phyloP scores from a whole-genome alignment of 2,329 filamentous ascomycete species.

The Colletotrichum eremochloae region DNA sequence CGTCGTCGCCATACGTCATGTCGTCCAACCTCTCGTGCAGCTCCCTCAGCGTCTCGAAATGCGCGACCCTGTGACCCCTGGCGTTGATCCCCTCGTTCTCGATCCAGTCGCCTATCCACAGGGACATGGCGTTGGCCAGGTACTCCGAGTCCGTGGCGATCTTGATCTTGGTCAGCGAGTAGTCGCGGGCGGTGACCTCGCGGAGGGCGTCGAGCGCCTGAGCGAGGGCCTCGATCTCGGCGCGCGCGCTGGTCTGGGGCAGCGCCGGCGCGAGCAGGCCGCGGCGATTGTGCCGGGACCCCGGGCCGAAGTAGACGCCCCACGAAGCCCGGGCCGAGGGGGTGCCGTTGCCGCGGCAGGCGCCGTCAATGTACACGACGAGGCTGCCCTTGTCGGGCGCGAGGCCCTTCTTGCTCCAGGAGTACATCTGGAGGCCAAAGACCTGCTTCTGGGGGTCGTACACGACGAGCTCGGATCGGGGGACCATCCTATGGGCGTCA shows the following conservation, averaged over 20 bases:
- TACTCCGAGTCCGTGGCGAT: conserved; percentile 43
- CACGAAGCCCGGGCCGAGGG: conserved; percentile 44
- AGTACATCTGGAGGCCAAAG: conserved; percentile 22
- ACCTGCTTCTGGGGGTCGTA: conserved; percentile 22
- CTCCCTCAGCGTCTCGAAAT: conserved; percentile 33
- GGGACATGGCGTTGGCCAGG: conserved; percentile 40
- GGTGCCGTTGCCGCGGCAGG: conserved; percentile 45
- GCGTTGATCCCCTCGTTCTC: conserved; percentile 32
- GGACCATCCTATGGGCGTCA: conserved; percentile 10
- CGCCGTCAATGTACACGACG: conserved; percentile 46
- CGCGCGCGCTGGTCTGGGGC: conserved; percentile 40
- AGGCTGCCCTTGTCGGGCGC: conserved; percentile 22
- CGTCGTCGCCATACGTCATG: conserved; percentile 40
- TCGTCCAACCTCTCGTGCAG: conserved; percentile 39
- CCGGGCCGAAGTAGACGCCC: conserved; percentile 47
- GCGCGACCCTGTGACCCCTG: conserved; percentile 19
- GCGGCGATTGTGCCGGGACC: conserved; percentile 44
- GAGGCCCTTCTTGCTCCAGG: not conserved
- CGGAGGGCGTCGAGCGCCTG: conserved; percentile 36
- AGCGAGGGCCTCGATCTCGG: conserved; percentile 45
- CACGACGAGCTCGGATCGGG: conserved; percentile 13
- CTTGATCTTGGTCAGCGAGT: conserved; percentile 21
- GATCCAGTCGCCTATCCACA: conserved; percentile 43
- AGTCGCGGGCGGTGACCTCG: conserved; percentile 3
- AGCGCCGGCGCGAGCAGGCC: conserved; percentile 19